phyloP scores from a whole-genome alignment of 257 asterid genomes.

The Gynochthodes officinalis region DNA sequence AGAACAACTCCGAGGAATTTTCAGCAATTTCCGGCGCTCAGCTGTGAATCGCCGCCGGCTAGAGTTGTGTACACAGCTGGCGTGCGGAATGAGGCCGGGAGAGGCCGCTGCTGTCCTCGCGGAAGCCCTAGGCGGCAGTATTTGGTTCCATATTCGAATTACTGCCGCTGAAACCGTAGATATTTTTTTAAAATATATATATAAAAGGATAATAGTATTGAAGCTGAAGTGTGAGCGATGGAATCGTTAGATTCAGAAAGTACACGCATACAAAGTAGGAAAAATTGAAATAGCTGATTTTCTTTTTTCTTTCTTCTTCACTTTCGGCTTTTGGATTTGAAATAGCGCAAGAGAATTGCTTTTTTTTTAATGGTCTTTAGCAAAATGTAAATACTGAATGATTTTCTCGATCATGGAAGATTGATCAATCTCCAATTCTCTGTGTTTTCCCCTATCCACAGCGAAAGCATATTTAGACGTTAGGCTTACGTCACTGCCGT shows the following conservation, averaged over 20 bases:
- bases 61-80: conserved; percentile 23
- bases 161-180: conserved; percentile 16
- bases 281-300: neutral
- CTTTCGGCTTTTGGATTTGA: neutral
- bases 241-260: neutral
- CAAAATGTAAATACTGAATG: neutral
- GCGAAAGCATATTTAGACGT: neutral
- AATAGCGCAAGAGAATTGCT: neutral
- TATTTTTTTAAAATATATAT: neutral
- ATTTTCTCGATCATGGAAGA: neutral
- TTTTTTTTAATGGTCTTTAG: neutral
- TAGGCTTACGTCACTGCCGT: neutral
- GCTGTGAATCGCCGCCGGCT: conserved; percentile 23
- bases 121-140: conserved; percentile 23
- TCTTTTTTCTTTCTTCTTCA: too few relatives aligned
- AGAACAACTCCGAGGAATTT: conserved; percentile 19
- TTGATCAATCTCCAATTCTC: neutral
- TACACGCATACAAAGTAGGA: neutral
- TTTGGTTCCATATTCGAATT: conserved; percentile 29
- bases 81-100: conserved; percentile 17
- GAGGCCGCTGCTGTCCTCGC: conserved; percentile 17
- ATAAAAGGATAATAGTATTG: neutral
- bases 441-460: neutral
- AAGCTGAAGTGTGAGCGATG: neutral
- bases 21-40: conserved; percentile 19